phyloP scores from a whole-genome alignment of 139 green algal genomes.

The Ettlia oleoabundans region DNA sequence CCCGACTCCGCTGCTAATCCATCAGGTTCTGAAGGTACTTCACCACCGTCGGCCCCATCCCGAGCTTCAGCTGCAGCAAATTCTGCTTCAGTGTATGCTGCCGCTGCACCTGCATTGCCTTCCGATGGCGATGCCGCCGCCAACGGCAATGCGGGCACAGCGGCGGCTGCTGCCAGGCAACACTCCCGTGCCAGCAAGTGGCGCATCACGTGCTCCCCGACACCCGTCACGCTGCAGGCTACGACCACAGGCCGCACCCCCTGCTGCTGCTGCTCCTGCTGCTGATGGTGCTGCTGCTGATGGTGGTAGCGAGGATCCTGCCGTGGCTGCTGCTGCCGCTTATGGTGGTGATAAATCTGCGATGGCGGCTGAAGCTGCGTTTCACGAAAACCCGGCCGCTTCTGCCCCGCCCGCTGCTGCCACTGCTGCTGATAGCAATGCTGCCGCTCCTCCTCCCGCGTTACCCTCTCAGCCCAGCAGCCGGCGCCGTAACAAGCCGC shows the following conservation, averaged over 20 bases:
- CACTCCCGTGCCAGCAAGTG: slow-evolving; percentile 59
- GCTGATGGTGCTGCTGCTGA: slow-evolving; percentile 16
- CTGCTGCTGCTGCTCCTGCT: not conserved
- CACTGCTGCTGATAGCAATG: not conserved
- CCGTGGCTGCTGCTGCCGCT: not conserved
- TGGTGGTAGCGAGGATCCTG: too few species aligned
- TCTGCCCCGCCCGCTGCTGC: not conserved
- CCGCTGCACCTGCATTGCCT: too few species aligned
- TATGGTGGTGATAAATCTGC: too few species aligned
- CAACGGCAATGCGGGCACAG: too few species aligned
- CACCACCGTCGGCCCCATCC: too few species aligned
- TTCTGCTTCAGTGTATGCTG: too few species aligned
- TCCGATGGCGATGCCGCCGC: too few species aligned
- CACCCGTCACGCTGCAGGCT: slow-evolving; percentile 71
- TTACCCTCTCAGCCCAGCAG: slow-evolving; percentile 73
- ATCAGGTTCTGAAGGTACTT: too few species aligned
- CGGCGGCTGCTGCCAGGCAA: slow-evolving; percentile 5
- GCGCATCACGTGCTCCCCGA: slow-evolving; percentile 76
- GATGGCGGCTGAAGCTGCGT: too few species aligned
- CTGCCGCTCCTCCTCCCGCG: not conserved
- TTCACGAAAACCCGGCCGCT: too few species aligned
- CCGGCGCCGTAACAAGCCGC: slow-evolving; percentile 79
- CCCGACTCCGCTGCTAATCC: too few species aligned
- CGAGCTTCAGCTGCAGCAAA: too few species aligned
- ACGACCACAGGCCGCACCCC: slow-evolving; percentile 36